A percentile compares a stretch with the other conserved stretches of the same genome.
phyloP scores from a whole-genome alignment of 2,329 filamentous ascomycete genomes.

The Monilinia vaccinii-corymbosi region DNA sequence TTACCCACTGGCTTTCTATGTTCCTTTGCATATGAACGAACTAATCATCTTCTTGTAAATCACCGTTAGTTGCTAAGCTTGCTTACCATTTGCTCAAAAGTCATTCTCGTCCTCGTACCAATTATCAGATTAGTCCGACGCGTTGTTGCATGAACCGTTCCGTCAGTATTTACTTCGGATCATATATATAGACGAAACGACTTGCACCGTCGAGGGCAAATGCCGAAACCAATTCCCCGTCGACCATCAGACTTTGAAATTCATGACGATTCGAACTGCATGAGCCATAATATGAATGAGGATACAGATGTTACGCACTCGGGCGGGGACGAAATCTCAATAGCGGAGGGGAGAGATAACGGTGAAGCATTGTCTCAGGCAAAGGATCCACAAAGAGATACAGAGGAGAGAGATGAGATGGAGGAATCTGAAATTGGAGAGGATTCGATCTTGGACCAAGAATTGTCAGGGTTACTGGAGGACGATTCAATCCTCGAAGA shows the following conservation, averaged over 20 bases:
- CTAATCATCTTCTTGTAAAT: neutral
- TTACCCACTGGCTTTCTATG: neutral
- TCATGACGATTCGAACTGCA: conserved; percentile 26
- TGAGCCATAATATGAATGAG: conserved; percentile 17
- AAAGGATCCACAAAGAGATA: neutral
- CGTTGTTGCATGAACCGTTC: conserved; percentile 24
- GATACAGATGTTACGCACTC: conserved; percentile 10
- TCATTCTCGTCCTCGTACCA: conserved; percentile 1
- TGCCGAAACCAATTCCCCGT: conserved; percentile 18
- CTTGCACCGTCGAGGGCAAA: conserved; percentile 6
- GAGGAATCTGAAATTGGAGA: neutral
- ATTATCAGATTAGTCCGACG: conserved; percentile 8
- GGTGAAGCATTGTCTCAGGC: conserved; percentile 4
- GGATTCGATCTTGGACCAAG: neutral
- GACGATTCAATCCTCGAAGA: conserved; percentile 12
- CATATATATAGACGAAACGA: neutral
- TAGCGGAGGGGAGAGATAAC: neutral
- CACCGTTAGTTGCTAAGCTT: neutral
- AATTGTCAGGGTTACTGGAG: neutral
- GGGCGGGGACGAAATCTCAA: conserved; percentile 19
- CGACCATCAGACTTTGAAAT: conserved; percentile 22
- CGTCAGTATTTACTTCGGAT: conserved; percentile 18
- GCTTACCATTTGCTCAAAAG: neutral
- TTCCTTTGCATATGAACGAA: neutral
- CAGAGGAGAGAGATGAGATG: neutral